A percentile compares a stretch with the other conserved stretches of the same genome.
These are phyloP conservation scores for Penicillium capsulatum DNA, from an alignment of 2,329 filamentous ascomycete genomes.

Conservation along the genomic window DNA sequence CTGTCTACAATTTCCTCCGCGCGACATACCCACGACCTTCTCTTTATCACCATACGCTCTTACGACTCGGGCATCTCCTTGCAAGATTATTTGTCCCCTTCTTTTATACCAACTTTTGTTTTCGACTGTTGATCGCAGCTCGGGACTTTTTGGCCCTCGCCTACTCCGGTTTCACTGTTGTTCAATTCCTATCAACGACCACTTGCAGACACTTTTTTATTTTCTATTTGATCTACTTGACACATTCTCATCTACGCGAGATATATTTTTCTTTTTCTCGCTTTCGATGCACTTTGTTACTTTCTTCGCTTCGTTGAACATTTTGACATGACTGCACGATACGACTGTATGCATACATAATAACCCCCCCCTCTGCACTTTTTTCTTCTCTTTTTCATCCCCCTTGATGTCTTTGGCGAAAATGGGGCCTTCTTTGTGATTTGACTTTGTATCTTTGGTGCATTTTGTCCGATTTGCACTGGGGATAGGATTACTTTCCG, in stretches of 20 bases:
- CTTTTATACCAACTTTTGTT: not conserved
- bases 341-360: constrained; percentile 29
- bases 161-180: no score
- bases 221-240: not conserved
- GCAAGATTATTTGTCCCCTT: not conserved
- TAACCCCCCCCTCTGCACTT: constrained; percentile 8
- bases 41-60: no score
- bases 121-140: not conserved
- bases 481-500: constrained; percentile 7
- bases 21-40: constrained; percentile 2
- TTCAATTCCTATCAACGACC: no score
- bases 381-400: constrained; percentile 3
- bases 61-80: no score
- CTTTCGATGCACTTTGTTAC: constrained; percentile 13
- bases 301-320: constrained; percentile 19
- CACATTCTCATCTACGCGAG: not conserved
- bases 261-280: not conserved
- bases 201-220: no score
- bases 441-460: not conserved
- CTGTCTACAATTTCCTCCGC: not conserved
- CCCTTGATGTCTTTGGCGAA: not conserved
- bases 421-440: no score
- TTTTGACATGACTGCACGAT: constrained; percentile 31
- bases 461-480: constrained; percentile 5
- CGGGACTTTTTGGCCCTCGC: no score